These are phyloP conservation scores for Castanea sativa DNA, from an alignment of 306 rosid species.

Conservation along the genomic window DNA sequence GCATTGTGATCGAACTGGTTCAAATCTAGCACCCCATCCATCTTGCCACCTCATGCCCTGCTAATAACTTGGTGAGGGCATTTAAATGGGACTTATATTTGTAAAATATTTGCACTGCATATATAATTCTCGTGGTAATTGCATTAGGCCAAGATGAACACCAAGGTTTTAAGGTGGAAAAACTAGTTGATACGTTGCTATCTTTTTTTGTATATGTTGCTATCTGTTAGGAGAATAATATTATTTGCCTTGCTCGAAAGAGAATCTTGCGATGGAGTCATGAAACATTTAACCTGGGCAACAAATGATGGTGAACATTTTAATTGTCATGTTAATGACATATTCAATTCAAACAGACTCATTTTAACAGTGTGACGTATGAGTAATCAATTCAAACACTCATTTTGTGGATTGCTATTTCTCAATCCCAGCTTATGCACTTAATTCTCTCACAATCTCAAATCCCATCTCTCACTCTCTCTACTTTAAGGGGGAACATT, in stretches of 20 bases:
- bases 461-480: background rate
- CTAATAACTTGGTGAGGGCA: background rate
- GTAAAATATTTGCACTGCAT: background rate
- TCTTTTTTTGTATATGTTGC: background rate
- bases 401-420: too few species aligned
- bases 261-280: background rate
- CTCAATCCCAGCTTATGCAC: constrained; percentile 33
- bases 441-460: background rate
- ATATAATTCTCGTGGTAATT: background rate
- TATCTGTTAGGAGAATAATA: background rate
- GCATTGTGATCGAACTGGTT: background rate
- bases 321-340: background rate
- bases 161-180: background rate
- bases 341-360: background rate
- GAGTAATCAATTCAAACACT: too few species aligned
- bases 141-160: background rate
- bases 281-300: background rate
- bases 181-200: background rate
- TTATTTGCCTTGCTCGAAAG: background rate
- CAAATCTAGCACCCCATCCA: background rate
- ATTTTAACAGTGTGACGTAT: background rate
- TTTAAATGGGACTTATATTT: background rate
- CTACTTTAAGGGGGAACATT: background rate
- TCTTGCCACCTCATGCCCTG: background rate
- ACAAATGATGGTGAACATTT: background rate